Conservation (phyloP, 805 yeast genomes). For the Crinitomyces ghanaensis region DNA sequence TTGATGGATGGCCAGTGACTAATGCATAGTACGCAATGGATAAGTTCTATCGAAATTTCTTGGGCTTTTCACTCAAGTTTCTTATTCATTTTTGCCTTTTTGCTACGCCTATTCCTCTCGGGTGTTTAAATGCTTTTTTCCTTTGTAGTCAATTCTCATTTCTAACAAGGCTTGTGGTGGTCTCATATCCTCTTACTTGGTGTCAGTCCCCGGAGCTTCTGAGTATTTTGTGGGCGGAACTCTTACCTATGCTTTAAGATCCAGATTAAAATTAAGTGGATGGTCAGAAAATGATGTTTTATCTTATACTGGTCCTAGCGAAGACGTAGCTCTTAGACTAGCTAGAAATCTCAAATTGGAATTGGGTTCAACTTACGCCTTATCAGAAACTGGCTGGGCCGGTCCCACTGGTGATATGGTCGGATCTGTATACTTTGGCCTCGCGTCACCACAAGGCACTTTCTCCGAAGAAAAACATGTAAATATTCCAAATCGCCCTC, state of each 20-base stretch:
- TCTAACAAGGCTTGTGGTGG: conserved; percentile 66
- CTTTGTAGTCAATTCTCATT: neutral
- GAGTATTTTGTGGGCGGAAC: conserved; percentile 77
- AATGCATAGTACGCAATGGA: no score
- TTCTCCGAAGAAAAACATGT: conserved; percentile 24
- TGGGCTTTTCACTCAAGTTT: no score
- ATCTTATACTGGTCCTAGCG: conserved; percentile 73
- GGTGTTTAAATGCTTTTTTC: no score
- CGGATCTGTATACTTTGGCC: conserved; percentile 64
- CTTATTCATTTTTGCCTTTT: no score
- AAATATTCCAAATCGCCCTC: conserved; percentile 42
- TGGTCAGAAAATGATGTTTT: conserved; percentile 64
- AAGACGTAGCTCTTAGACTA: conserved; percentile 57
- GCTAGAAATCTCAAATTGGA: conserved; percentile 74
- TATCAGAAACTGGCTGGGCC: conserved; percentile 83
- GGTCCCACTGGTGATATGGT: conserved; percentile 21
- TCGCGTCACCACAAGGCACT: conserved; percentile 48
- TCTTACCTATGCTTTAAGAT: conserved; percentile 63
- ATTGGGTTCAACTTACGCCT: conserved; percentile 69
- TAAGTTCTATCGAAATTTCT: no score
- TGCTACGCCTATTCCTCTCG: no score
- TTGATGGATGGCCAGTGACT: neutral
- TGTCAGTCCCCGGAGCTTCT: conserved; percentile 79
- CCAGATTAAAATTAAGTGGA: conserved; percentile 63
- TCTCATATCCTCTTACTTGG: conserved; percentile 63